Base-by-base conservation (phyloP, 2,329 filamentous ascomycete species). In the Ophiostoma sp. region DNA sequence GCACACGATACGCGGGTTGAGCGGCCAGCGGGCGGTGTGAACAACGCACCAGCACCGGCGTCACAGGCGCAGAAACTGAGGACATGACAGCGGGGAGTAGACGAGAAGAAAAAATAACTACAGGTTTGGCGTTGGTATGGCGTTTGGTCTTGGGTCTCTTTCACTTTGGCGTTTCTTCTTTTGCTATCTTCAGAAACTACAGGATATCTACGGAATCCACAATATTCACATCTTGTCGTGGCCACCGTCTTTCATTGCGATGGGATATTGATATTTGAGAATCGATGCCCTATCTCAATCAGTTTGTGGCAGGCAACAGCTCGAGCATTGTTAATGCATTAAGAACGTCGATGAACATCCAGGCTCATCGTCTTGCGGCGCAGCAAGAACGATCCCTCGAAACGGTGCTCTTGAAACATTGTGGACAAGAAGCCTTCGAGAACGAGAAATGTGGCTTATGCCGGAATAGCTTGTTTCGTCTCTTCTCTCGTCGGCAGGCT, bases 1-100 rank as follows among this genome's bases (percentile, higher is more conserved):
- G 84, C 84, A 3, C 84, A 86, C 75, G 88, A 90, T 76, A 87
- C 87, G 2, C 82, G 87, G 61, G 80, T 85, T 19, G 80, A 75
- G 71, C 75, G 76, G 63, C 75, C 74, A 5, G 22, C n/a, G 1
- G 61, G 61, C 22, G 42, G 42, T 3, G 36, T 11, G 12, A 42
- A 63, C 33, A 68, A 33, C 57, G 66, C 68, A 55, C 72, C 73
- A 6, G 63, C 69, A 55, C 69, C 73, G 9, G 63, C 69, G 5
- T 71, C 73, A 15, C 64, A 74, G 69, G 72, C 75, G 33, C 73
- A 73, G 48, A 73, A 72, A 19, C n/a, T 75, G 19, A 28, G 52
- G 45, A 52, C 69, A 3, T 73, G 19, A 71, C n/a, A 2, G 28
- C 1, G 2, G 25, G 2, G 42, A 22, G 36, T 12, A 45, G n/a